Base-by-base conservation (phyloP, 148 eudicot genomes). In the Diospyros lotus region DNA sequence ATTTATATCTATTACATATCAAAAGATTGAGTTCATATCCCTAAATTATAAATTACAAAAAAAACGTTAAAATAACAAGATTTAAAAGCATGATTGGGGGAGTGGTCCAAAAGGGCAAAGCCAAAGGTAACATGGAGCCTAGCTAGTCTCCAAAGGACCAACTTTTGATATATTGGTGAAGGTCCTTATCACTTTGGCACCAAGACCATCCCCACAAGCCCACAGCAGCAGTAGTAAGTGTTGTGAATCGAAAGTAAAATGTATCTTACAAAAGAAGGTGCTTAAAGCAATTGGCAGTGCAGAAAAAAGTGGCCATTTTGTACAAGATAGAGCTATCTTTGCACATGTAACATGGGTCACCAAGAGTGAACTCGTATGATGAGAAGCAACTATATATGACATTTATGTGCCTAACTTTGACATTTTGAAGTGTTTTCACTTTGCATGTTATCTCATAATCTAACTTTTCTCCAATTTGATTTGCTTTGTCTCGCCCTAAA, bases 161-260 rank as follows among this genome's bases (percentile, higher is more conserved):
- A 38, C 66, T 59, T 72, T 58, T 58, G 18, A 41, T 44, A 3
- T 3, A 41, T 11, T 4, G 72, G 51, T n/a, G 48, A 72, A 72
- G 28, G 65, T 71, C 44, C 55, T 59, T 59, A 45, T 72, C 75
- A 46, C 41, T 62, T 62, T 40, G 15, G 65, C 66, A 61, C 45
- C 68, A 50, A 61, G 50, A 3, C 38, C 12, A n/a, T 71, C 42
- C 43, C 66, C 75, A 8, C 55, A 59, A 28, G 28, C 28, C 28
- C 28, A 28, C 28, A 28, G 28, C 28, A 28, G 28, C 0, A 28
- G 28, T 48, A 45, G 39, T 66, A 72, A 18, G 66, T 59, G 46
- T 28, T 14, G 50, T n/a, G 54, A 2, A 53, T 17, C 17, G 7
- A 43, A 9, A 41, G 52, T 1, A 2, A 13, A 2, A 4, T 28